Evolutionary conservation across 768 basidiomycete species (phyloP).

Genomic region (Gyrodon lividus): DNA sequence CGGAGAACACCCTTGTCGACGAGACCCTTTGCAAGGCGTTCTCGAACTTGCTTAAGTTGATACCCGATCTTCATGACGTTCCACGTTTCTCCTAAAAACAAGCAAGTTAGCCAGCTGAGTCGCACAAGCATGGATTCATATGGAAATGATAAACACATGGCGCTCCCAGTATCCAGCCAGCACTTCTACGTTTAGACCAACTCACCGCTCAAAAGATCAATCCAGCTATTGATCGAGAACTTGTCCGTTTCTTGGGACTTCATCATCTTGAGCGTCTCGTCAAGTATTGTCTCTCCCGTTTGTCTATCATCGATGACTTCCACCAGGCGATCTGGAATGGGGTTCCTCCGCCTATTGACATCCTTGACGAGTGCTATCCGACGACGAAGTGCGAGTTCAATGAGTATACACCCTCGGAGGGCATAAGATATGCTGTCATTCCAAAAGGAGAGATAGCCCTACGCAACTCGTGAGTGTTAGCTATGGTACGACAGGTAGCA

Average conservation of each 20-base stretch:
- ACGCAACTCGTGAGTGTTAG: constrained; percentile 12
- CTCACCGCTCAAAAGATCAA: constrained; percentile 91
- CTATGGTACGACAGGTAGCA: background rate
- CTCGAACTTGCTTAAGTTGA: constrained; percentile 97
- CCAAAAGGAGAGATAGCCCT: constrained; percentile 98
- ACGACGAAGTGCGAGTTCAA: constrained; percentile 93
- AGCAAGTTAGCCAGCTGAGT: background rate
- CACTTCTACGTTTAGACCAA: constrained; percentile 15
- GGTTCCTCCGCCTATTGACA: constrained; percentile 65
- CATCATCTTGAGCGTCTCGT: constrained; percentile 96
- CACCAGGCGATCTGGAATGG: constrained; percentile 79
- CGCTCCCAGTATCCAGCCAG: background rate
- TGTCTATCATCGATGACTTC: constrained; percentile 91
- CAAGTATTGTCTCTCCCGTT: constrained; percentile 94
- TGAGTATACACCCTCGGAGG: constrained; percentile 94
- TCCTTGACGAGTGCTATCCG: constrained; percentile 91
- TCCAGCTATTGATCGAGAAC: constrained; percentile 85
- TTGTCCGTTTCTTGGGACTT: constrained; percentile 58
- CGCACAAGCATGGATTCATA: background rate
- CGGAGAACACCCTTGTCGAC: constrained; percentile 99
- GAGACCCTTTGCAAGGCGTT: constrained; percentile 94
- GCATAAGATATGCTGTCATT: constrained; percentile 99
- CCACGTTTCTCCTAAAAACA: constrained; percentile 90
- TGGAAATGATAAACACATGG: background rate
- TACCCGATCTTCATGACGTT: constrained; percentile 99